Percentiles rank a stretch among this genome's conserved stretches.
Evolutionary conservation across 179 eudicot species (phyloP).

Genomic region (Amaranthus tricolor): DNA sequence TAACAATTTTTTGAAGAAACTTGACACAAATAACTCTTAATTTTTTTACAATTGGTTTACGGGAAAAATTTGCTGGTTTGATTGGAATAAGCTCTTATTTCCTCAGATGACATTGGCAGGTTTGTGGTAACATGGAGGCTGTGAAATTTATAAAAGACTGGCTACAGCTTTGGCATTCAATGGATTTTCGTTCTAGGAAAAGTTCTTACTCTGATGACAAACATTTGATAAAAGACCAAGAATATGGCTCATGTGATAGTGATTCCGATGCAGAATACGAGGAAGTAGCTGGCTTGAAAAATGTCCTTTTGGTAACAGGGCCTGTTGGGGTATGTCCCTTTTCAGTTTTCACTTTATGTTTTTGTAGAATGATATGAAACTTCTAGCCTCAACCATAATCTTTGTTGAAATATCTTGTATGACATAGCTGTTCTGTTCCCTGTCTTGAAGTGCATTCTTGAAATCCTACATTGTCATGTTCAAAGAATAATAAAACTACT

Average conservation of each 20-base stretch:
- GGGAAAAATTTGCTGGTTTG: not conserved
- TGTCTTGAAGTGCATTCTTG: not conserved
- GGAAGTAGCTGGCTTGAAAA: conserved; percentile 58
- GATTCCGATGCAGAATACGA: conserved; percentile 50
- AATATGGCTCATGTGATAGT: conserved; percentile 39
- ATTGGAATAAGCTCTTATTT: not conserved
- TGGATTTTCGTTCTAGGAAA: conserved; percentile 44
- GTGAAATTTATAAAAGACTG: conserved; percentile 80
- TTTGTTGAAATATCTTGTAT: conserved; percentile 4
- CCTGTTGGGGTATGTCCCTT: conserved; percentile 87
- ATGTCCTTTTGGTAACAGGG: conserved; percentile 86
- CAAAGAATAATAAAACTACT: not conserved
- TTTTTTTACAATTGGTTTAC: not conserved
- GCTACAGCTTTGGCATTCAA: conserved; percentile 74
- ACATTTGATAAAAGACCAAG: conserved; percentile 33
- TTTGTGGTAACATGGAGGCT: conserved; percentile 79
- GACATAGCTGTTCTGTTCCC: not conserved
- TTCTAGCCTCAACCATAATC: conserved; percentile 1
- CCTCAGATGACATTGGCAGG: conserved; percentile 44
- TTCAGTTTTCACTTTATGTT: not conserved
- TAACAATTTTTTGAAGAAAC: not conserved
- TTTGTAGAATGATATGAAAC: not conserved
- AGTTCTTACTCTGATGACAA: conserved; percentile 31
- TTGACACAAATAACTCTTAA: not conserved
- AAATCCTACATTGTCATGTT: not conserved